Base-by-base conservation (phyloP, 2,329 filamentous ascomycete genomes). In the Ophiosphaerella herpotricha region DNA sequence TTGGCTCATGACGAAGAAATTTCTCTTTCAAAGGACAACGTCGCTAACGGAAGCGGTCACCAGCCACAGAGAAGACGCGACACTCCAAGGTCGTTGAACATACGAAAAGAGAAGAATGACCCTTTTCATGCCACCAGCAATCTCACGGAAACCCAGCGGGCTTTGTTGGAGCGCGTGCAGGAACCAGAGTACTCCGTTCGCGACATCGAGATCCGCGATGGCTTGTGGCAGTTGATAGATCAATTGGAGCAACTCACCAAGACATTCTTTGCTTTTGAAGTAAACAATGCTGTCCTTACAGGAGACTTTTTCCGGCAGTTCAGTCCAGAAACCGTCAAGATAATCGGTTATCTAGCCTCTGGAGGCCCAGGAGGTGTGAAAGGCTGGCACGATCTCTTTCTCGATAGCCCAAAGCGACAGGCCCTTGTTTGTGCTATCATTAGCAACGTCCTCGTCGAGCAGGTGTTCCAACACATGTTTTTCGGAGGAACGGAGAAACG, bases 371-470 rank as follows among this genome's bases (percentile, higher is more conserved):
- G 43, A 0, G 64, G 62, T 0, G 31, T 55, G 0, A 36, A 47
- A 0, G 68, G 61, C 0, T 72, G 68, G 70, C 49, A 56, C 7
- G 46, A 58, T 1, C 24, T 73, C 1, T 72, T 72, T 26, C 13
- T 42, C 0, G 35, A 62, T 5, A 16, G 26, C 11, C 23, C 50
- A 33, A 64, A 65, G 44, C 34, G 67, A 7, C 46, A 40, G 2
- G 61, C 64, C 4, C 36, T 71, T 2, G 61, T 67, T 0, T 60
- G 53, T 45, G 67, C 38, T 2, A 56, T 73, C 7, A 55, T 72
- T 0, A 65, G 68, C 1, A 69, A 71, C 18, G 60, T 70, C 7
- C 16, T 73, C 4, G 49, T 58, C 1, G 63, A 73, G 46, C 65
- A 71, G 29, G 65, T 71, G 0, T 65, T 70, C 23, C 39, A 57